Conservation (phyloP, 2,329 filamentous ascomycete species). For the Cytospora mali region DNA sequence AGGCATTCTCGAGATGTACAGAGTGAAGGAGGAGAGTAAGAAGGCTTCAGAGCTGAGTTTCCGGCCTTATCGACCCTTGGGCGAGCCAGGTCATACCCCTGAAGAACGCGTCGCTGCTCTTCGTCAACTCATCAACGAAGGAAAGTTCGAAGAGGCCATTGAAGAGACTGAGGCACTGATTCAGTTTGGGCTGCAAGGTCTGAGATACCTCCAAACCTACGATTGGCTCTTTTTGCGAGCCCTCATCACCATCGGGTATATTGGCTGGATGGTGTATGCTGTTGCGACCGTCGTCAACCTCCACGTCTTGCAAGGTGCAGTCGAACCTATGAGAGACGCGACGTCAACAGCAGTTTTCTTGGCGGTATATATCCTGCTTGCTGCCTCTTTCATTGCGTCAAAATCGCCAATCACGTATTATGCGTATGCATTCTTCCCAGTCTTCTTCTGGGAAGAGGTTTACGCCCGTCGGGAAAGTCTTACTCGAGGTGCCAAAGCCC, state of each 20-base stretch:
- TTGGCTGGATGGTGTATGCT: conserved; percentile 95
- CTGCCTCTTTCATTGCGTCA: conserved; percentile 77
- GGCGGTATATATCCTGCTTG: conserved; percentile 73
- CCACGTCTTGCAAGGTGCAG: conserved; percentile 76
- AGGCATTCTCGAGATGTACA: conserved; percentile 93
- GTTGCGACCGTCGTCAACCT: conserved; percentile 85
- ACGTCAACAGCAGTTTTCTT: conserved; percentile 69
- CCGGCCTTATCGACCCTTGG: conserved; percentile 72
- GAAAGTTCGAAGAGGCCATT: conserved; percentile 76
- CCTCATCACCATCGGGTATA: conserved; percentile 84
- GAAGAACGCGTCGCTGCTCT: conserved; percentile 71
- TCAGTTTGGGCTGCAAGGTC: conserved; percentile 73
- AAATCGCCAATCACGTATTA: conserved; percentile 85
- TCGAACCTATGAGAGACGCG: conserved; percentile 64
- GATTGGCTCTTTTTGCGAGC: conserved; percentile 95
- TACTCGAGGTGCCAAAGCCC: conserved; percentile 62
- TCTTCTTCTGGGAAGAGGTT: conserved; percentile 96
- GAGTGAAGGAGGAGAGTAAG: conserved; percentile 88
- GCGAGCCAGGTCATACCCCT: conserved; percentile 62
- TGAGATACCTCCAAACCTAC: conserved; percentile 95
- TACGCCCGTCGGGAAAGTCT: conserved; percentile 76
- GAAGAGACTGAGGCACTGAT: conserved; percentile 76
- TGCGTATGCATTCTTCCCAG: conserved; percentile 86
- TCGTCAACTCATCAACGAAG: conserved; percentile 64
- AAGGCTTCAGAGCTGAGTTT: conserved; percentile 75